Evolutionary conservation across 441 rosid genomes (phyloP).

Genomic region (Euphorbia celastroides): DNA sequence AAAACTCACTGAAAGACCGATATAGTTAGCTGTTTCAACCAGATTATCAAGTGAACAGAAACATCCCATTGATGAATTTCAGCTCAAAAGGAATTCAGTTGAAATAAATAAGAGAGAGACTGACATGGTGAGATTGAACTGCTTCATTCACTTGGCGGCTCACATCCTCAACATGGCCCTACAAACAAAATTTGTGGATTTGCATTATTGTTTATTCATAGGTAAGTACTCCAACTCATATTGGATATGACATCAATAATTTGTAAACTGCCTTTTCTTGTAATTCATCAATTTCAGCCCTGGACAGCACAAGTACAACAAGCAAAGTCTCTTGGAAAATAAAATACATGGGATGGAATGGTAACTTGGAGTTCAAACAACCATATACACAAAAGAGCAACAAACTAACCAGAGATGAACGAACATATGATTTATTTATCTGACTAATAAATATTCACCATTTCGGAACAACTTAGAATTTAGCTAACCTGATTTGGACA

Average conservation of each 20-base stretch:
- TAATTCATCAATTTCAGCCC: background rate
- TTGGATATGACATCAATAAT: background rate
- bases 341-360: background rate
- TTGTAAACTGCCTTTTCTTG: background rate
- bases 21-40: constrained; percentile 1
- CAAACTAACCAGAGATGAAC: background rate
- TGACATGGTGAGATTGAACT: constrained; percentile 67
- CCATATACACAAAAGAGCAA: background rate
- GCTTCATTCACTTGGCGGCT: constrained; percentile 92
- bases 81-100: background rate
- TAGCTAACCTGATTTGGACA: background rate
- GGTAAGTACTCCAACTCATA: background rate
- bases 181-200: constrained; percentile 21
- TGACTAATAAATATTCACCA: background rate
- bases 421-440: background rate
- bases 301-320: background rate
- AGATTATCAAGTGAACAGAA: constrained; percentile 4
- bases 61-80: constrained; percentile 4
- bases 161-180: constrained; percentile 92
- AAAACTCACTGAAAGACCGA: background rate
- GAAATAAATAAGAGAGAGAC: constrained; percentile 23
- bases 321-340: background rate
- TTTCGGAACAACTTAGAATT: background rate
- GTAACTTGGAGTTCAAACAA: background rate
- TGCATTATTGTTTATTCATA: constrained; percentile 5